Percentiles rank a stretch among this genome's conserved stretches.
These are phyloP conservation scores for Elsinoe batatas DNA, from an alignment of 2,329 filamentous ascomycete species.

Conservation along the genomic window DNA sequence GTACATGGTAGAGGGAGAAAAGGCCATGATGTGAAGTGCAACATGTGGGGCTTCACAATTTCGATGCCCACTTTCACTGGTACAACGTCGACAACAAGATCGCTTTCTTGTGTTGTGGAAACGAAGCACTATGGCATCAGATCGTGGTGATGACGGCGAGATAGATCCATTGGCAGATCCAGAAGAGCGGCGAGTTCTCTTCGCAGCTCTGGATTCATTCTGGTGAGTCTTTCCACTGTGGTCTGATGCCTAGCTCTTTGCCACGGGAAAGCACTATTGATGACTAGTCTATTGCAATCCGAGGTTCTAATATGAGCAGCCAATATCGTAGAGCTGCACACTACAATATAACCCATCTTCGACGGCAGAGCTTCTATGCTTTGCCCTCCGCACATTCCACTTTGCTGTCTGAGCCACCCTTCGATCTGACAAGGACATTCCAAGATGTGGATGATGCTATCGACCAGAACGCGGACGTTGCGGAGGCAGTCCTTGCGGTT, in stretches of 20 bases:
- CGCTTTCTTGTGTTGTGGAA: background rate
- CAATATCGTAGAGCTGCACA: conserved; percentile 72
- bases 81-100: background rate
- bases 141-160: conserved; percentile 46
- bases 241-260: too few species aligned
- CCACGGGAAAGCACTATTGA: too few species aligned
- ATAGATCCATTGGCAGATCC: conserved; percentile 61
- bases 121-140: background rate
- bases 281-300: too few species aligned
- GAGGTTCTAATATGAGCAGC: conserved; percentile 17
- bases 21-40: background rate
- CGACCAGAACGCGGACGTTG: conserved; percentile 74
- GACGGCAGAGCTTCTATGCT: conserved; percentile 87
- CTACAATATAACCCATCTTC: conserved; percentile 80
- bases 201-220: conserved; percentile 79
- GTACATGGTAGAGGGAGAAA: background rate
- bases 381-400: conserved; percentile 76
- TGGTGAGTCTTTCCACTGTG: conserved; percentile 47
- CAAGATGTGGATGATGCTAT: conserved; percentile 77
- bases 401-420: conserved; percentile 69
- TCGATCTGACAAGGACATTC: conserved; percentile 71
- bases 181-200: conserved; percentile 71
- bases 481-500: conserved; percentile 63
- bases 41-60: background rate
- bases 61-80: background rate